Evolutionary conservation across 2,329 filamentous ascomycete genomes (phyloP).

Genomic region (Fusarium austroafricanum): DNA sequence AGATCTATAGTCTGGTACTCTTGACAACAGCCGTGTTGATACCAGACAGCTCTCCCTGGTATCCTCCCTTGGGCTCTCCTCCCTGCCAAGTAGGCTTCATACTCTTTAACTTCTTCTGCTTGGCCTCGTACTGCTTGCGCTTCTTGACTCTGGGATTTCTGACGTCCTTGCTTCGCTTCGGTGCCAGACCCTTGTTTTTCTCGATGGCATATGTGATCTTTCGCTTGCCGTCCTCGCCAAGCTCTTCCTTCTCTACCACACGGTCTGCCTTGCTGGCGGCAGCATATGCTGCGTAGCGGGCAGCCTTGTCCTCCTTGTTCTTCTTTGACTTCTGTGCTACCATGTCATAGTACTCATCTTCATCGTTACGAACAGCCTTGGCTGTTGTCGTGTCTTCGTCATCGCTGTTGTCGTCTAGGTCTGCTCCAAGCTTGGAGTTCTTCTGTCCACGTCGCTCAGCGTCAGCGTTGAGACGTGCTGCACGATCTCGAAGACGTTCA

Average conservation of each 20-base stretch:
- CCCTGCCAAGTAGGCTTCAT: conserved; percentile 89
- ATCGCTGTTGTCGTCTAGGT: conserved; percentile 75
- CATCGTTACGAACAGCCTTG: conserved; percentile 66
- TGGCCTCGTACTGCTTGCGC: conserved; percentile 94
- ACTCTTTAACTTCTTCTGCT: conserved; percentile 95
- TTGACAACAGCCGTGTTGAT: conserved; percentile 95
- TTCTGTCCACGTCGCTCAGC: conserved; percentile 85
- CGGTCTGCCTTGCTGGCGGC: conserved; percentile 73
- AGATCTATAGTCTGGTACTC: conserved; percentile 83
- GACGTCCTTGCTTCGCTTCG: conserved; percentile 91
- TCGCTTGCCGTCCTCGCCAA: conserved; percentile 87
- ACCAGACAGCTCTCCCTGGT: conserved; percentile 91
- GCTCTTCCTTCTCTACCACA: conserved; percentile 72
- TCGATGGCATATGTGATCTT: conserved; percentile 94
- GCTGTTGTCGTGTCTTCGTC: conserved; percentile 71
- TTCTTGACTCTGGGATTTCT: conserved; percentile 98
- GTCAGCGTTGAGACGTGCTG: conserved; percentile 87
- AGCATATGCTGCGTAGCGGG: conserved; percentile 66
- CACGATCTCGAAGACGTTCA: conserved; percentile 86
- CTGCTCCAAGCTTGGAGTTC: conserved; percentile 70
- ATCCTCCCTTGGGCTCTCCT: conserved; percentile 84
- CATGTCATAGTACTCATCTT: conserved; percentile 90
- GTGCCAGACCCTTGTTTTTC: conserved; percentile 96
- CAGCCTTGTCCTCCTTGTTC: conserved; percentile 79
- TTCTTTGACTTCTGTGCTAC: conserved; percentile 75